These are phyloP conservation scores for Poteriospumella lacustris DNA, from an alignment of 108 stramenopile genomes.

Conservation along the genomic window DNA sequence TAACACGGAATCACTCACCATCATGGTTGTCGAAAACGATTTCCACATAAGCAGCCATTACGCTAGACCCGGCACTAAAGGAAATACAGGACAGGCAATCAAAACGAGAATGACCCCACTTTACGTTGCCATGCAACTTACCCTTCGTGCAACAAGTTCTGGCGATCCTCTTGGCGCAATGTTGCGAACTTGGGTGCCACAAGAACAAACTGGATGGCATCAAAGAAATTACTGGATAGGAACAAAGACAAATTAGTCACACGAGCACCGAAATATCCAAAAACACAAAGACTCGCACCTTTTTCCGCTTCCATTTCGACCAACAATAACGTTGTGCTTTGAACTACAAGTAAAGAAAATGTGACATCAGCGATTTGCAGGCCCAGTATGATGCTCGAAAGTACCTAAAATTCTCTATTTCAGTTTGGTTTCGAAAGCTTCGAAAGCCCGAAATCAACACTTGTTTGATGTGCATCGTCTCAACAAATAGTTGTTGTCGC, in stretches of 20 bases:
- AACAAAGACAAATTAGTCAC: no score
- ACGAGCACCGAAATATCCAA: no score
- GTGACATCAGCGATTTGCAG: no score
- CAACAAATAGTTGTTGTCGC: conserved; percentile 45
- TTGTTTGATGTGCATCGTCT: conserved; percentile 91
- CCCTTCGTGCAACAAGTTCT: conserved; percentile 53
- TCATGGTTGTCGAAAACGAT: conserved; percentile 97
- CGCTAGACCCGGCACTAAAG: conserved; percentile 35
- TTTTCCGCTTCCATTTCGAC: conserved; percentile 91
- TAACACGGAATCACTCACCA: no score
- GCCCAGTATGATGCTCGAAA: no score
- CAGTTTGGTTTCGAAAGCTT: conserved; percentile 82
- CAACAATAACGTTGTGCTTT: conserved; percentile 85
- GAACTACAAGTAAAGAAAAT: no score
- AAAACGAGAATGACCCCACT: no score
- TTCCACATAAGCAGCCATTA: conserved; percentile 90
- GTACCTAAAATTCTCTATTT: no score
- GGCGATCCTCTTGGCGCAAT: conserved; percentile 65
- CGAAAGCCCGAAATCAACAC: conserved; percentile 91
- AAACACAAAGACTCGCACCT: neutral
- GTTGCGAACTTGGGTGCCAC: conserved; percentile 75
- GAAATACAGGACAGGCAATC: no score
- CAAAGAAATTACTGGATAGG: conserved; percentile 15
- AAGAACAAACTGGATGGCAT: conserved; percentile 91
- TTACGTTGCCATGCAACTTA: no score